Percentiles rank a stretch among this genome's conserved stretches.
Evolutionary conservation across 192 early-diverging fungal species (phyloP).

Genomic region (Rhizophagus sp.): DNA sequence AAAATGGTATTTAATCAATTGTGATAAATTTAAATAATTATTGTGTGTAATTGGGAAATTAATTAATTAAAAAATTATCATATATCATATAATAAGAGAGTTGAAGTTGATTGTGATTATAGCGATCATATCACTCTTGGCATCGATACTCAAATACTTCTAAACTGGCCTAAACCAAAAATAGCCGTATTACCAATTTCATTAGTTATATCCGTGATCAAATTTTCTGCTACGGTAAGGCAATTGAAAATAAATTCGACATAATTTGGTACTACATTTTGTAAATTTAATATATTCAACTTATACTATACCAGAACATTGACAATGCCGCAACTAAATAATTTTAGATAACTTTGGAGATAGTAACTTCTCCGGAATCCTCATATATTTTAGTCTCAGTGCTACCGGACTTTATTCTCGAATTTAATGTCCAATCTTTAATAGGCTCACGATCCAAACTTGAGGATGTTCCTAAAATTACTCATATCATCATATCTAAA

Average conservation of each 20-base stretch:
- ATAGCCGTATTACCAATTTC: constrained; percentile 93
- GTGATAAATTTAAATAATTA: not conserved
- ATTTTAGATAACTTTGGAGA: constrained; percentile 44
- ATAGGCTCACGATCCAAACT: constrained; percentile 97
- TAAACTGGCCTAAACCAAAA: constrained; percentile 92
- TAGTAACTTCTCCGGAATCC: constrained; percentile 44
- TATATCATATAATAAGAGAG: constrained; percentile 41
- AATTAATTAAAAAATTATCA: not conserved
- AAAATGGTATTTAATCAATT: constrained; percentile 43
- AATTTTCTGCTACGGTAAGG: constrained; percentile 87
- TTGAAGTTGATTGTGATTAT: constrained; percentile 84
- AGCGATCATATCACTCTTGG: constrained; percentile 93
- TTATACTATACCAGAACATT: not conserved
- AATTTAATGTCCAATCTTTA: constrained; percentile 87
- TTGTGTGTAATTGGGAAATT: not conserved
- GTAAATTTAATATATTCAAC: not conserved
- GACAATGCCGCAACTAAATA: constrained; percentile 8
- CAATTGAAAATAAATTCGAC: not conserved
- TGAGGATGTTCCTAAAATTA: constrained; percentile 93
- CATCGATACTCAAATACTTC: constrained; percentile 85
- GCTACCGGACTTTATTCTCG: constrained; percentile 71
- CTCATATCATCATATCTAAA: constrained; percentile 77
- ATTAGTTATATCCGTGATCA: constrained; percentile 78
- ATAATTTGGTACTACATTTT: not conserved
- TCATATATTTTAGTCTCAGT: constrained; percentile 57